These are phyloP conservation scores for Phytophthora rubi DNA, from an alignment of 352 stramenopile species.

Conservation along the genomic window DNA sequence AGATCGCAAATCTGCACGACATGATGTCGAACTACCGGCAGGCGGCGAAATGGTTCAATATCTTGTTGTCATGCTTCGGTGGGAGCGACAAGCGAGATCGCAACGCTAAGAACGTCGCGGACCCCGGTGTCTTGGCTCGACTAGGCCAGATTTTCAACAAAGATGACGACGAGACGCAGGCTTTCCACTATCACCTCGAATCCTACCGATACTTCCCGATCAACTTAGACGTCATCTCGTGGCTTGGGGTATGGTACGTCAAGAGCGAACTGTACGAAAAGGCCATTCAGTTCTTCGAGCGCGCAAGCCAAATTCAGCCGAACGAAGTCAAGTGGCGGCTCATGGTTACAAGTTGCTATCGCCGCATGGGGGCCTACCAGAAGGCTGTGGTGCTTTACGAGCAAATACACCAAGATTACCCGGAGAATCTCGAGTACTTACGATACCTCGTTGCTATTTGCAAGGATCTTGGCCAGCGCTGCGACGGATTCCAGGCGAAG, in stretches of 20 bases:
- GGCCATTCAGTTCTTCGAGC: conserved; percentile 96
- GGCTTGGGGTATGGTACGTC: conserved; percentile 97
- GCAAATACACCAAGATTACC: conserved; percentile 94
- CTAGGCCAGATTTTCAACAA: conserved; percentile 96
- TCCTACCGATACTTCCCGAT: conserved; percentile 95
- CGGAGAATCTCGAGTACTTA: conserved; percentile 94
- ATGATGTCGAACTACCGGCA: conserved; percentile 88
- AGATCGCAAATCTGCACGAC: conserved; percentile 96
- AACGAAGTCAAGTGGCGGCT: conserved; percentile 97
- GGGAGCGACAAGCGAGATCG: conserved; percentile 69
- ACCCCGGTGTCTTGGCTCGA: conserved; percentile 82
- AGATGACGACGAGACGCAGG: conserved; percentile 93
- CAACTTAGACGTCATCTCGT: conserved; percentile 97
- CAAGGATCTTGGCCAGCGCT: conserved; percentile 93
- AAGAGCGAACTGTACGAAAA: conserved; percentile 98
- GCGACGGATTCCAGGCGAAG: conserved; percentile 93
- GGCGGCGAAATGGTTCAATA: conserved; percentile 95
- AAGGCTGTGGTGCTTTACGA: conserved; percentile 95
- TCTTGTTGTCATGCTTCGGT: conserved; percentile 93
- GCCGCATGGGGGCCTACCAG: conserved; percentile 93
- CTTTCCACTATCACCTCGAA: conserved; percentile 96
- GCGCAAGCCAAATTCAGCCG: conserved; percentile 94
- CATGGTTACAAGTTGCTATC: conserved; percentile 97
- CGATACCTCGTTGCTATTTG: conserved; percentile 94
- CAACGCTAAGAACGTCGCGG: conserved; percentile 71